phyloP scores from a whole-genome alignment of 768 basidiomycete species.

The Boletus sp. region DNA sequence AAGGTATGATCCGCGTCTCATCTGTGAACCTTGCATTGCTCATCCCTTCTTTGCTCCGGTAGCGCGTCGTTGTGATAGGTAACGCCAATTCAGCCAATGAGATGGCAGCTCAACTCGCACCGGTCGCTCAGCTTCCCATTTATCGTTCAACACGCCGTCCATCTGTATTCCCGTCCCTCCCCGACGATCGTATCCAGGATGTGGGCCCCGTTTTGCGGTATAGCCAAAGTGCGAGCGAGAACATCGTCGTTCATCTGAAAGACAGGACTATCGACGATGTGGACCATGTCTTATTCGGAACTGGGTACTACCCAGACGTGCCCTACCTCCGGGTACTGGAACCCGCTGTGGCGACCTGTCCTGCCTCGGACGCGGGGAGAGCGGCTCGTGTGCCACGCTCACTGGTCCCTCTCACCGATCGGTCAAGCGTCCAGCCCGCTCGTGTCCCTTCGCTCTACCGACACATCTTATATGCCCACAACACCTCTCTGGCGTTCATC shows the following conservation, averaged over 20 bases:
- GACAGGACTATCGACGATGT: constrained; percentile 39
- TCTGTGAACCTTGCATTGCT: neutral
- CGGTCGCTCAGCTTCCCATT: constrained; percentile 38
- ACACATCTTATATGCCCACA: constrained; percentile 45
- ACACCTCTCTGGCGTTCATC: constrained; percentile 46
- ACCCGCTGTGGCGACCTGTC: neutral
- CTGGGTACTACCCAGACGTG: constrained; percentile 44
- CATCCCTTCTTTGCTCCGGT: neutral
- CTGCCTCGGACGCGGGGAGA: neutral
- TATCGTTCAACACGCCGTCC: constrained; percentile 46
- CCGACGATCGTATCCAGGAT: constrained; percentile 41
- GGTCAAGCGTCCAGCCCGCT: constrained; percentile 23
- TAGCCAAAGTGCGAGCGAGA: constrained; percentile 13
- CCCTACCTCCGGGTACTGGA: constrained; percentile 37
- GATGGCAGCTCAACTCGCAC: constrained; percentile 44
- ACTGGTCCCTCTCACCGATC: constrained; percentile 30
- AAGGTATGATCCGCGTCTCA: constrained; percentile 19
- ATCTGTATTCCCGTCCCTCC: constrained; percentile 42
- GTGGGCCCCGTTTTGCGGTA: constrained; percentile 41
- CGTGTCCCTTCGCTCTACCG: constrained; percentile 45
- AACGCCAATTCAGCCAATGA: constrained; percentile 55
- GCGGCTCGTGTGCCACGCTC: neutral
- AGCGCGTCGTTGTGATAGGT: constrained; percentile 47
- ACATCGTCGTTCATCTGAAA: constrained; percentile 34
- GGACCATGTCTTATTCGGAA: constrained; percentile 44